A percentile compares a stretch with the other conserved stretches of the same genome.
phyloP scores from a whole-genome alignment of 108 stramenopile species.

The Tribonema minus region DNA sequence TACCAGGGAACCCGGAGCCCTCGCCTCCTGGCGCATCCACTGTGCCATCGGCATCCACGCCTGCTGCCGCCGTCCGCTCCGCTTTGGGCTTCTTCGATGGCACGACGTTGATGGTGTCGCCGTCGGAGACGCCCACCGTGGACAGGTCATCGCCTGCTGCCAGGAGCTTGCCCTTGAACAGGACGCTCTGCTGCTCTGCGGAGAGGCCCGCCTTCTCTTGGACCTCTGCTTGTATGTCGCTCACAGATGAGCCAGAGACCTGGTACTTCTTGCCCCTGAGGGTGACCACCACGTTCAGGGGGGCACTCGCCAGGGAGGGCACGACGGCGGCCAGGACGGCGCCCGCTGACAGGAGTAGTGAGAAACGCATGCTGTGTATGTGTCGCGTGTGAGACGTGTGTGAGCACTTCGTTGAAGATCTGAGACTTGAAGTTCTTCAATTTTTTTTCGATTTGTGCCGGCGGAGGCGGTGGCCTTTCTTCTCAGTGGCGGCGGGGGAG shows the following conservation, averaged over 20 bases:
- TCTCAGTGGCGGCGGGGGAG: no score
- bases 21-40: neutral
- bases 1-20: neutral
- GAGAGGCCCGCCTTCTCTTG: constrained; percentile 37
- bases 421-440: no score
- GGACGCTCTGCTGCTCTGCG: constrained; percentile 25
- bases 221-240: constrained; percentile 19
- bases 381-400: no score
- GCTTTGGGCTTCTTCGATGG: constrained; percentile 38
- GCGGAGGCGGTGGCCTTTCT: no score
- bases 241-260: constrained; percentile 3
- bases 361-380: no score
- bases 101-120: constrained; percentile 43
- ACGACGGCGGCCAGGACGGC: no score
- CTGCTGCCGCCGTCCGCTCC: neutral
- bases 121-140: constrained; percentile 31
- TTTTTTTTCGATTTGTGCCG: no score
- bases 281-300: constrained; percentile 28
- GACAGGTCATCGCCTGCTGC: constrained; percentile 6
- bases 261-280: constrained; percentile 44
- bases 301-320: no score
- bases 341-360: no score
- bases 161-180: constrained; percentile 42
- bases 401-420: no score
- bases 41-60: neutral